These are phyloP conservation scores for Candida frijolesensis DNA, from an alignment of 1,139 yeast genomes.

Conservation along the genomic window DNA sequence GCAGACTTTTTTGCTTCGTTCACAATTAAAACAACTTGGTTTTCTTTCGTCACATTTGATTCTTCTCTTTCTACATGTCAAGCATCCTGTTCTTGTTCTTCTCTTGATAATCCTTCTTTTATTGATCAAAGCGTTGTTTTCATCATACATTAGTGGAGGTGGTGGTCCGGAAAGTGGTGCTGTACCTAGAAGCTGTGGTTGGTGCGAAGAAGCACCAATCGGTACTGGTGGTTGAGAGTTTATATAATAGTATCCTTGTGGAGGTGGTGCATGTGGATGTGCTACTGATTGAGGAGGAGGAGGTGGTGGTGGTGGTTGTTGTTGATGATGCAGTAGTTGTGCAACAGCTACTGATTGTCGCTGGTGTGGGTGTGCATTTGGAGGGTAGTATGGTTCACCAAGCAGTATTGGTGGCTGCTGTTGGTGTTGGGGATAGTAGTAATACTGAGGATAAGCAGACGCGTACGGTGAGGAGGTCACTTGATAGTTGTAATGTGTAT, in stretches of 20 bases:
- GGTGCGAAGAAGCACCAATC: conserved; percentile 7
- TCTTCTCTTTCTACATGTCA: conserved; percentile 71
- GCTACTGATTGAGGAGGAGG: conserved; percentile 10
- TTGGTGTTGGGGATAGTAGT: conserved; percentile 8
- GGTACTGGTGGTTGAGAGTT: conserved; percentile 10
- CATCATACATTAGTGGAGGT: conserved; percentile 22
- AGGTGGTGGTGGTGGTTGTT: conserved; percentile 1
- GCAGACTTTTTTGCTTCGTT: conserved; percentile 68
- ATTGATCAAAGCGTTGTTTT: conserved; percentile 38
- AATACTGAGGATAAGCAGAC: conserved; percentile 4
- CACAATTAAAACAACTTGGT: conserved; percentile 75
- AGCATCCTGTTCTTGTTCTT: conserved; percentile 73
- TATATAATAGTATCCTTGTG: conserved; percentile 10
- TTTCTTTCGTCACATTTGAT: conserved; percentile 77
- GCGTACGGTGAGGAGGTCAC: conserved; percentile 4
- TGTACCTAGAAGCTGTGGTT: conserved; percentile 3
- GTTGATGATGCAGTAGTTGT: not conserved
- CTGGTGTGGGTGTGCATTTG: not conserved
- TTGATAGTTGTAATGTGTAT: not conserved
- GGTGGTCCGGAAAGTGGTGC: conserved; percentile 12
- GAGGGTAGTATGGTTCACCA: not conserved
- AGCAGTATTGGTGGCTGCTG: conserved; percentile 3
- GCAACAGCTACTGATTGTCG: conserved; percentile 1
- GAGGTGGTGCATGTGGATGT: conserved; percentile 10
- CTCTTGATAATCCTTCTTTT: conserved; percentile 48